A percentile compares a stretch with the other conserved stretches of the same genome.
Conservation (phyloP, 208 protist genomes). For the Acanthamoeba triangularis region DNA sequence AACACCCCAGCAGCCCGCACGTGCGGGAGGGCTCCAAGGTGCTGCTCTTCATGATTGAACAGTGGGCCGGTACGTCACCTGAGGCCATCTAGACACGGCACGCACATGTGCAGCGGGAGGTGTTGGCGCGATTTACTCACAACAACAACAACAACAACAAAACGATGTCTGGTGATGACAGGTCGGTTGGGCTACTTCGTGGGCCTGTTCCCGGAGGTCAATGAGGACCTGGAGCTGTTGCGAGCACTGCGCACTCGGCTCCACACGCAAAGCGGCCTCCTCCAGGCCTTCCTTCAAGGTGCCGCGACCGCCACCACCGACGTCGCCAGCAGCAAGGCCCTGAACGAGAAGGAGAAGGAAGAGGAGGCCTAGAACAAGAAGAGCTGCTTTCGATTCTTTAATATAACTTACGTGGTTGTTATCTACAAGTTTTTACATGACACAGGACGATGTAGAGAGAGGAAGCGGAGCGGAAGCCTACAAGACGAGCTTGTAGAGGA, state of each 20-base stretch:
- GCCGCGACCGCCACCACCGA: not conserved
- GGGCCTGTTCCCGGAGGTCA: slow-evolving; percentile 29
- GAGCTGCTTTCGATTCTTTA: not conserved
- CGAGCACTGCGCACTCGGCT: not conserved
- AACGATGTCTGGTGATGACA: no score
- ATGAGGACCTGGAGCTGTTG: slow-evolving; percentile 28
- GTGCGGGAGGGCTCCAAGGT: slow-evolving; percentile 20
- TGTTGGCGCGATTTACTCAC: not conserved
- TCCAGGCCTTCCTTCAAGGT: slow-evolving; percentile 23
- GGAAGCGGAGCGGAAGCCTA: not conserved
- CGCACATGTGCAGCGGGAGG: no score
- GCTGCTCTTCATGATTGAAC: slow-evolving; percentile 38
- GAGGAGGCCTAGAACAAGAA: no score
- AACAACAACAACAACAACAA: not conserved
- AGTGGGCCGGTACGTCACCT: slow-evolving; percentile 26
- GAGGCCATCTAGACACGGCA: no score
- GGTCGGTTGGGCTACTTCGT: slow-evolving; percentile 58
- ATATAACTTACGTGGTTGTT: not conserved
- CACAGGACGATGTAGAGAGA: no score
- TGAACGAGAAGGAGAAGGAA: not conserved
- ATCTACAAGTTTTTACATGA: not conserved
- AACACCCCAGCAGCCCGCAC: slow-evolving; percentile 7
- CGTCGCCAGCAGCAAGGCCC: not conserved
- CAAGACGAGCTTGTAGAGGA: slow-evolving; percentile 21
- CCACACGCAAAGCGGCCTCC: slow-evolving; percentile 13